phyloP scores from a whole-genome alignment of 306 rosid genomes.

The Calophaca sinica region DNA sequence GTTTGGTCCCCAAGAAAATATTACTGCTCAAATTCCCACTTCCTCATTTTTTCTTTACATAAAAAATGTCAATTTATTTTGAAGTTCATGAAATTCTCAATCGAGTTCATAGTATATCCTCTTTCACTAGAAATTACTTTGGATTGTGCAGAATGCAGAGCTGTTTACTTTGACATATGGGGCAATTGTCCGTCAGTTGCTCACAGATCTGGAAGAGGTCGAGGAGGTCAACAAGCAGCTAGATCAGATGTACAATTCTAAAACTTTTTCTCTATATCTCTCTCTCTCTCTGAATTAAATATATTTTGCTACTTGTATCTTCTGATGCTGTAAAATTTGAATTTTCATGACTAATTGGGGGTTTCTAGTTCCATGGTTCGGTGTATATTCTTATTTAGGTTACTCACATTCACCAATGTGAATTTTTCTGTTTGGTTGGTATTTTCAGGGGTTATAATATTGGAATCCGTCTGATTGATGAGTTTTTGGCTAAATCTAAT shows the following conservation, averaged over 20 bases:
- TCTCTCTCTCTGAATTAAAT: background rate
- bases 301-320: background rate
- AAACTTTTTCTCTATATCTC: background rate
- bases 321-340: background rate
- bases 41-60: background rate
- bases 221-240: constrained; percentile 99
- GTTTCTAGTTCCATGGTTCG: constrained; percentile 13
- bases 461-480: constrained; percentile 92
- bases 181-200: constrained; percentile 99
- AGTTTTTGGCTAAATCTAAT: constrained; percentile 97
- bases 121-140: background rate
- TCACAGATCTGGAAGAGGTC: constrained; percentile 96
- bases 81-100: constrained; percentile 1
- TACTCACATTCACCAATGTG: constrained; percentile 1
- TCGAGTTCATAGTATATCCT: background rate
- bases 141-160: constrained; percentile 81
- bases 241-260: constrained; percentile 76
- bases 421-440: constrained; percentile 14
- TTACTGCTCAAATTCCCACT: background rate
- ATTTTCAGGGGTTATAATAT: constrained; percentile 92
- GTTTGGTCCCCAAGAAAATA: constrained; percentile 39
- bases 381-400: background rate
- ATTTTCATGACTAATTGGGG: background rate
- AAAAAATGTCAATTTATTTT: background rate
- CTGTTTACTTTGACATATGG: constrained; percentile 97